Base-by-base conservation (phyloP, 2,329 filamentous ascomycete genomes). In the Arthrocladium fulminans region DNA sequence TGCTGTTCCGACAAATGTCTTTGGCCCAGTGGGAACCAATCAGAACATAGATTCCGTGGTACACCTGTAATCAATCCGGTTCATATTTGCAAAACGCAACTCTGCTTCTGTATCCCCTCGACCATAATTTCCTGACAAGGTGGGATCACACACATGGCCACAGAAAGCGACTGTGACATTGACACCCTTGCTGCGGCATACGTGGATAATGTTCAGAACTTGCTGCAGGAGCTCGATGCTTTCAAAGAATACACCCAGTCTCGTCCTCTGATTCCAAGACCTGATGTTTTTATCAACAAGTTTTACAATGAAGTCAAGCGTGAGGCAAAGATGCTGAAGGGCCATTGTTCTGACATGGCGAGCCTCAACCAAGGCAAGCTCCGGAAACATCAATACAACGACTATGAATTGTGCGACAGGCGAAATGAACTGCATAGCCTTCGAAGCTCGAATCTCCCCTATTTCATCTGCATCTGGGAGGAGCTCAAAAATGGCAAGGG, bases 281-380 rank as follows among this genome's bases (percentile, higher is more conserved):
- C 39, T 5, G 39, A 27, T 27, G 57, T 15, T 6, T 19, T 27
- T 22, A 8, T 45, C 23, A 67, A 65, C 39, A 63, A 63, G 19
- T 42, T 42, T 27, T 10, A n/a, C 13, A 9, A 10, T 13, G 39
- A 42, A 8, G 39, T 42, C 9, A 9, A 10, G 4, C 22, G n/a
- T 3, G 39, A 42, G 27, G 22, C 39, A 8, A 25, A 42, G 19
- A 4, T 19, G 15, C 22, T 42, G 24, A n/a, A 20, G 13, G 10
- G 17, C 5, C 6, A 35, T 15, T 9, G 32, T 15, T n/a, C 20
- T 7, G 20, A 13, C 13, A n/a, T 37, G 32, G 20, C 20, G 32
- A 17, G 5, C 13, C 5, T 37, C 13, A n/a, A 7, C 13, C 13
- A 17, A n/a, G n/a, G 20, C 13, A 15, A 17, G 13, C 32, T 9